Evolutionary conservation across 345 rosid genomes (phyloP), one percentile per base, ranked within the genome.

Genomic region (Acer yangbiense): DNA sequence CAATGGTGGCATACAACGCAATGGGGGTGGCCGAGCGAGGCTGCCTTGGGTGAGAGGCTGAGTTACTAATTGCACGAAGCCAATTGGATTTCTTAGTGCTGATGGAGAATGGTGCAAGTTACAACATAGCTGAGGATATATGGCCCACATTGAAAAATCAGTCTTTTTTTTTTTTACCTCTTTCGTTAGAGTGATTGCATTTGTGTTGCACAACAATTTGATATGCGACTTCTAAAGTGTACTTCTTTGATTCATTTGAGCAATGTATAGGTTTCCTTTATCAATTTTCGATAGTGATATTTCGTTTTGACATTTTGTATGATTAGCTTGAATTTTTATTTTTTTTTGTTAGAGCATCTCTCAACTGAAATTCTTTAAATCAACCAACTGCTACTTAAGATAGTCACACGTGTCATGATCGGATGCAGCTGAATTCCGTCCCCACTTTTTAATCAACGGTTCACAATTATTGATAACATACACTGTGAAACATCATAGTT

Each of bases 1-100:
- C 71, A 57, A n/a, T 8, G 64, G 63, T 20, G 63, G 27, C 21
- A 18, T 21, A 68, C 86, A 78, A 64, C 76, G 74, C 72, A 82
- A 81, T 65, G 82, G 78, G 11, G 66, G 74, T 63, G 74, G 82
- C 52, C 76, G 81, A 23, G 89, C 76, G 16, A 87, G 78, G 71
- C 82, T 77, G 73, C 94, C 90, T 0, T 88, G 96, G 94, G 78
- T 77, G 18, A 90, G 97, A 81, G 88, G 89, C 72, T 85, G 90
- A 62, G 85, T 85, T 78, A 81, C 84, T 89, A 75, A 83, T 83
- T 78, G 35, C 6, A 1, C 54, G 27, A 23, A 39, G 69, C 1
- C 12, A 16, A 20, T 8, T 16, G 63, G 61, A 73, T 60, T 50
- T 68, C 66, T 73, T 52, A 46, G 73, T 27, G 32, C 46, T n/a